Evolutionary conservation across 306 rosid species (phyloP).

Genomic region (Ammopiptanthus mongolicus): DNA sequence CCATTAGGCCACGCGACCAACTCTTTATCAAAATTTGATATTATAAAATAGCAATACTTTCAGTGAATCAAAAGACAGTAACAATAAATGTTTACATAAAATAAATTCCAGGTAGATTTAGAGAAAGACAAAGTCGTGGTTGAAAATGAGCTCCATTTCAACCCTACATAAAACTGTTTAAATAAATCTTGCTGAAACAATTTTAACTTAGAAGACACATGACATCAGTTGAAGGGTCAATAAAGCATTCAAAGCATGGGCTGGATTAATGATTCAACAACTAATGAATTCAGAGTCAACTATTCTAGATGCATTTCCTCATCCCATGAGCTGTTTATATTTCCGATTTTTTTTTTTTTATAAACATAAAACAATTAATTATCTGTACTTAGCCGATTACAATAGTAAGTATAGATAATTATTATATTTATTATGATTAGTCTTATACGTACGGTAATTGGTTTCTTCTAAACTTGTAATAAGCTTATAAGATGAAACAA

Average conservation of each 20-base stretch:
- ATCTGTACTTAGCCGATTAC: no score
- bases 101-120: neutral
- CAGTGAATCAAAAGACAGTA: no score
- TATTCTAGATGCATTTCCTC: constrained; percentile 11
- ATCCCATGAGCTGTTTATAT: neutral
- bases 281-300: neutral
- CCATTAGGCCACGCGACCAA: constrained; percentile 91
- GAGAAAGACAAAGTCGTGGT: neutral
- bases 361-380: no score
- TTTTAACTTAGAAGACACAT: neutral
- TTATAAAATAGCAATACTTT: no score
- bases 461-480: no score
- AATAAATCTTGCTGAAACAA: neutral
- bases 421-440: no score
- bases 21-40: no score
- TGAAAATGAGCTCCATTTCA: neutral
- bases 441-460: no score
- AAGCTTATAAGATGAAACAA: no score
- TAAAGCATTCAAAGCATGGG: constrained; percentile 13
- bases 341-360: no score
- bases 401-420: no score
- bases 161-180: neutral
- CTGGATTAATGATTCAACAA: constrained; percentile 19
- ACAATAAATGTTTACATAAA: no score
- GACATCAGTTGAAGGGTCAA: neutral